These are phyloP conservation scores for Pistacia integerrima DNA, from an alignment of 345 rosid species.

Conservation along the genomic window DNA sequence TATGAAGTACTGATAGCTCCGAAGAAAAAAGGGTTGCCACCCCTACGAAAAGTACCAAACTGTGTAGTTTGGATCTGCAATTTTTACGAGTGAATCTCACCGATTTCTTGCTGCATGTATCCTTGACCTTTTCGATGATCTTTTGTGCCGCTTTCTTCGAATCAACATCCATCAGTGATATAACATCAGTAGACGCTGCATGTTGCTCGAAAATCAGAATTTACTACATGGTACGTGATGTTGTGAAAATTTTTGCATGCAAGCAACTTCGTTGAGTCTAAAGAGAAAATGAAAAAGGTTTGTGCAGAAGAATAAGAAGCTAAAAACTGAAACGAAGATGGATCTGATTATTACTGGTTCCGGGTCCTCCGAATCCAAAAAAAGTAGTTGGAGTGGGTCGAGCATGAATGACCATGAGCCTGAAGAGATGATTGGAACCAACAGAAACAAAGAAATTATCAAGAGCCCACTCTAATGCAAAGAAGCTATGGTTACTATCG, in stretches of 20 bases:
- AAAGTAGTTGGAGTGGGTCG: constrained; percentile 29
- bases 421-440: constrained; percentile 36
- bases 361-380: constrained; percentile 36
- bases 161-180: constrained; percentile 37
- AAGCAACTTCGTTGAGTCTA: no score
- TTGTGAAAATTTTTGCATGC: no score
- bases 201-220: no score
- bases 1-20: no score
- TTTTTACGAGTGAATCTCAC: constrained; percentile 9
- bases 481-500: constrained; percentile 49
- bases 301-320: no score
- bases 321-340: neutral
- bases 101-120: constrained; percentile 33
- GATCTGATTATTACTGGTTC: constrained; percentile 33
- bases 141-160: constrained; percentile 28
- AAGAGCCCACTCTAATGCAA: constrained; percentile 57
- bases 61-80: neutral
- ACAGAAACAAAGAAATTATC: constrained; percentile 52
- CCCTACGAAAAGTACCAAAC: no score
- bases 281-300: no score
- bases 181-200: constrained; percentile 26
- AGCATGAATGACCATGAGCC: constrained; percentile 56
- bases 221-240: no score
- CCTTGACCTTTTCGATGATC: constrained; percentile 28
- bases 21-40: no score